These are phyloP conservation scores for Amborella trichopoda DNA, from an alignment of 164 flowering plant species.

Conservation along the genomic window DNA sequence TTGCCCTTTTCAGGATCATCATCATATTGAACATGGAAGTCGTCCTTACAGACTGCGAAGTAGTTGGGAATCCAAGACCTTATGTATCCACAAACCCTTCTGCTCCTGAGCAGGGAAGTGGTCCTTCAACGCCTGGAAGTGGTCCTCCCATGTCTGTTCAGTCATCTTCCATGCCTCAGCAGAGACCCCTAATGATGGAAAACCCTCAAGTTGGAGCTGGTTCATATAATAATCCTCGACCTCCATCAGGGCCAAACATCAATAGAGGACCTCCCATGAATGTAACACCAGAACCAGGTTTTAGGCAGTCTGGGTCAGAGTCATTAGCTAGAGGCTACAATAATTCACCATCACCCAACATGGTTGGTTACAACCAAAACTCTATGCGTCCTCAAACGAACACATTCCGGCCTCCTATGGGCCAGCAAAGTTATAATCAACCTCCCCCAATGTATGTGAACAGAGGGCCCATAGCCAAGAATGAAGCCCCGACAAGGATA, in stretches of 20 bases:
- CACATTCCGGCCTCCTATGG: slow-evolving; percentile 24
- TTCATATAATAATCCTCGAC: slow-evolving; percentile 18
- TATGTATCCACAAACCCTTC: too few relatives aligned
- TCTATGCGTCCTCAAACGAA: slow-evolving; percentile 22
- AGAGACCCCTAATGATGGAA: too few relatives aligned
- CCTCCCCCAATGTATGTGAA: slow-evolving; percentile 57
- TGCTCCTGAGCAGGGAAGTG: too few relatives aligned
- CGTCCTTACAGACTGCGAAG: slow-evolving; percentile 38
- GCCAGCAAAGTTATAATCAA: slow-evolving; percentile 40
- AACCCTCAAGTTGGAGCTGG: slow-evolving; percentile 21
- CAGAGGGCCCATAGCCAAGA: slow-evolving; percentile 74
- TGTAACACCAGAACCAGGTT: slow-evolving; percentile 20
- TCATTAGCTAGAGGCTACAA: too few relatives aligned
- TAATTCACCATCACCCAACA: too few relatives aligned
- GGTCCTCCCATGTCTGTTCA: slow-evolving; percentile 25
- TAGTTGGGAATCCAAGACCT: slow-evolving; percentile 61
- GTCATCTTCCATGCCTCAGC: slow-evolving; percentile 23
- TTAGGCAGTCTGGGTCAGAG: slow-evolving; percentile 8
- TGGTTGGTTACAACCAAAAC: too few relatives aligned
- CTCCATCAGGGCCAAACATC: slow-evolving; percentile 25
- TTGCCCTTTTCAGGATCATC: slow-evolving; percentile 54
- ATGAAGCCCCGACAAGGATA: slow-evolving; percentile 69
- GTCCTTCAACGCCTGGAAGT: slow-evolving; percentile 15
- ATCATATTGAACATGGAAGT: slow-evolving; percentile 61
- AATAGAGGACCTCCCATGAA: slow-evolving; percentile 13